These are phyloP conservation scores for Hypoxylon fuscum DNA, from an alignment of 495 filamentous ascomycete species.

Conservation along the genomic window DNA sequence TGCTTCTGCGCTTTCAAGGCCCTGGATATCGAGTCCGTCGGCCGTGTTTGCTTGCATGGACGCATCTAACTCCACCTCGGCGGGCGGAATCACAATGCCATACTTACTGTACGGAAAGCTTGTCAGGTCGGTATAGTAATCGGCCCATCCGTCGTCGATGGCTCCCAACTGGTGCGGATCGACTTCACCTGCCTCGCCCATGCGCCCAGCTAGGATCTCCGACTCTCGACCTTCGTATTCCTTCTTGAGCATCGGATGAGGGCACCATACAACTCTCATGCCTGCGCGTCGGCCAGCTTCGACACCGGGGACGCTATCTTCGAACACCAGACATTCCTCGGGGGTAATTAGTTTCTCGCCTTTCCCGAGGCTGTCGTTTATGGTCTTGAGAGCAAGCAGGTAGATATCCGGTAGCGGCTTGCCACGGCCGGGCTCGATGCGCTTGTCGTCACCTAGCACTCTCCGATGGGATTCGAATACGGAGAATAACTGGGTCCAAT, in stretches of 20 bases:
- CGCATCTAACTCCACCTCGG: constrained; percentile 47
- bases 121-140: constrained; percentile 67
- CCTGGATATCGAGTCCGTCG: constrained; percentile 32
- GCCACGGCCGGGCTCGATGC: constrained; percentile 81
- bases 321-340: constrained; percentile 94
- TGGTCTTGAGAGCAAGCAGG: constrained; percentile 80
- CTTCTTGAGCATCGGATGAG: constrained; percentile 80
- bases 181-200: constrained; percentile 67
- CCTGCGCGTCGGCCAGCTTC: constrained; percentile 91
- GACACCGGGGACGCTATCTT: constrained; percentile 92
- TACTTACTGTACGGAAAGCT: constrained; percentile 78
- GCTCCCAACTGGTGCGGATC: constrained; percentile 63
- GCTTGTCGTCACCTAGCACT: constrained; percentile 85
- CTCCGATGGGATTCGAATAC: constrained; percentile 72
- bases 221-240: constrained; percentile 79
- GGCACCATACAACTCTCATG: constrained; percentile 94
- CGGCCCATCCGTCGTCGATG: constrained; percentile 78
- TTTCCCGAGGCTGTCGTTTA: constrained; percentile 75
- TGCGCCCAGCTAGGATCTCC: constrained; percentile 85
- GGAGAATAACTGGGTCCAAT: constrained; percentile 76
- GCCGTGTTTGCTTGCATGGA: constrained; percentile 44
- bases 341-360: constrained; percentile 76
- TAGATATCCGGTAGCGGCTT: constrained; percentile 98
- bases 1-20: constrained; percentile 11
- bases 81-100: constrained; percentile 64